Percentiles rank a stretch among this genome's conserved stretches.
Conservation (phyloP, 1,284 basidiomycete genomes). For the Phenoliferia sp. region DNA sequence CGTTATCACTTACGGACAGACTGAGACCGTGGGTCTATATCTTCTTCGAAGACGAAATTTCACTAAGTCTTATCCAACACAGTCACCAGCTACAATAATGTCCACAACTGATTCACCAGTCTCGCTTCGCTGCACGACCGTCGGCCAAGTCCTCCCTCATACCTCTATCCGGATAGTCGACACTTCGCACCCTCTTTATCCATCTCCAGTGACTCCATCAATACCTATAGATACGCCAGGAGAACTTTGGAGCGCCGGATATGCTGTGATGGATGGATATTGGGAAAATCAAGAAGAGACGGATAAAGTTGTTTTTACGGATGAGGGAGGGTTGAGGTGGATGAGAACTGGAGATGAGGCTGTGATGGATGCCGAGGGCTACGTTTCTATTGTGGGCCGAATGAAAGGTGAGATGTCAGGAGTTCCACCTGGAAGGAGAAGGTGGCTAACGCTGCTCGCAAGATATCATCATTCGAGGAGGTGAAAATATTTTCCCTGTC, state of each 20-base stretch:
- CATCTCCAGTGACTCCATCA: not conserved
- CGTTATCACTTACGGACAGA: slow-evolving; percentile 22
- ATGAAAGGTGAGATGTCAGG: slow-evolving; percentile 14
- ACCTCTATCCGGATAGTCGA: slow-evolving; percentile 15
- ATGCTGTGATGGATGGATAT: slow-evolving; percentile 20
- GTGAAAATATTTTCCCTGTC: slow-evolving; percentile 24
- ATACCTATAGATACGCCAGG: slow-evolving; percentile 8
- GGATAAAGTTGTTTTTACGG: slow-evolving; percentile 9
- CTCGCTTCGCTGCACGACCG: slow-evolving; percentile 9
- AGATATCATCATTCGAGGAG: slow-evolving; percentile 28
- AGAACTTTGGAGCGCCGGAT: slow-evolving; percentile 21
- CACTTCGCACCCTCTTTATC: slow-evolving; percentile 9
- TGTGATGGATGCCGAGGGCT: slow-evolving; percentile 17
- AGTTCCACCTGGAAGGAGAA: not conserved
- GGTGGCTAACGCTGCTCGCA: not conserved
- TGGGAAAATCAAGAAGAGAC: slow-evolving; percentile 16
- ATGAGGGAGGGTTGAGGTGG: slow-evolving; percentile 16
- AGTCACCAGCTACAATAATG: slow-evolving; percentile 14
- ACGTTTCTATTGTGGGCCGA: slow-evolving; percentile 18
- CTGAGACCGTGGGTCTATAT: not conserved
- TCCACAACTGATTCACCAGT: not conserved
- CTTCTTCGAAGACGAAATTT: not conserved
- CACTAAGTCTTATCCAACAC: not conserved
- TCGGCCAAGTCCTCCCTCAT: slow-evolving; percentile 26
- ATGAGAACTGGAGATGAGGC: slow-evolving; percentile 22